Conservation (phyloP, 257 asterid genomes). For the Prunella vulgaris region DNA sequence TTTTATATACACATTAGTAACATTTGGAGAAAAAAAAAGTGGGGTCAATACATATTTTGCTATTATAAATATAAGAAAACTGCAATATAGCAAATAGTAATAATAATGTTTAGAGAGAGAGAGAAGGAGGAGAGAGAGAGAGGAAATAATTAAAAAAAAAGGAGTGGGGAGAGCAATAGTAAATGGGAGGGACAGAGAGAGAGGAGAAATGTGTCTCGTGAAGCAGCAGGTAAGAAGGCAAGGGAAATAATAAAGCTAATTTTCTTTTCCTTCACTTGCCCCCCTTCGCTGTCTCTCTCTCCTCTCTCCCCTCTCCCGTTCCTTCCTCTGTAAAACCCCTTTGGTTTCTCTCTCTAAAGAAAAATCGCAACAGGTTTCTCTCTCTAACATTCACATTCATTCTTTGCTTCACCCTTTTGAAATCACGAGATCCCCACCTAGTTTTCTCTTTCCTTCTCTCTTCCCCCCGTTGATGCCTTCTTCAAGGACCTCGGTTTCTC, state of each 20-base stretch:
- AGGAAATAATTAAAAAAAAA: not conserved
- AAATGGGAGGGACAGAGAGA: constrained; percentile 19
- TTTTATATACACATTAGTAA: no score
- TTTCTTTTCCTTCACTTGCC: constrained; percentile 6
- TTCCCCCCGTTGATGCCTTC: constrained; percentile 19
- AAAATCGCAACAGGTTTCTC: constrained; percentile 1
- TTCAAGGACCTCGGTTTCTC: constrained; percentile 12
- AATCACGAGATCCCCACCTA: constrained; percentile 59
- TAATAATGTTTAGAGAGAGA: not conserved
- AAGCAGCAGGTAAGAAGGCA: constrained; percentile 28
- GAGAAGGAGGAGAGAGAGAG: not conserved
- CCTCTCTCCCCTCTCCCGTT: not conserved
- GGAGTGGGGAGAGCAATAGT: constrained; percentile 17
- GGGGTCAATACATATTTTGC: no score
- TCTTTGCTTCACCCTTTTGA: constrained; percentile 36
- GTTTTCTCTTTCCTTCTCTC: constrained; percentile 9
- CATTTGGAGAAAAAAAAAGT: no score
- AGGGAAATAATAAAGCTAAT: not conserved
- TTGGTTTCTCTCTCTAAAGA: constrained; percentile 27
- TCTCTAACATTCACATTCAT: constrained; percentile 44
- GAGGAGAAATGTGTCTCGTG: constrained; percentile 31
- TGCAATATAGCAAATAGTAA: not conserved
- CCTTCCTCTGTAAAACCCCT: constrained; percentile 30
- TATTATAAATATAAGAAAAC: not conserved
- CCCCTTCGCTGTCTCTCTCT: constrained; percentile 11